Evolutionary conservation across 169 alveolate genomes (phyloP).

Genomic region (Plasmodium chabaudi): DNA sequence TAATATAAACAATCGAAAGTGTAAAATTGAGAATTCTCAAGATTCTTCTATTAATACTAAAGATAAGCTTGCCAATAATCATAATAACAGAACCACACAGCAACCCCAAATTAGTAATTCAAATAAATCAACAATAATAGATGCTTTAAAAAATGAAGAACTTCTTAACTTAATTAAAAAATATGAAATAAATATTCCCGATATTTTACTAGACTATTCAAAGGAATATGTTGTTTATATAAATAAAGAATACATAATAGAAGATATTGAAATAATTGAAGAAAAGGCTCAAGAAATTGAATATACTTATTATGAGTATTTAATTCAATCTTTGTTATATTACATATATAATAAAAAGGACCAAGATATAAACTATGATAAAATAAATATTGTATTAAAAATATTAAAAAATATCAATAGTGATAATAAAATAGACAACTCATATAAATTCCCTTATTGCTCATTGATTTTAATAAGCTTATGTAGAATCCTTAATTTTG

Average conservation of each 20-base stretch:
- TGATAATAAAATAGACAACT: background rate
- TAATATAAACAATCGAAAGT: no score
- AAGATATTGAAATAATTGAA: conserved; percentile 27
- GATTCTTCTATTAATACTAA: no score
- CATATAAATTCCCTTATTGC: conserved; percentile 28
- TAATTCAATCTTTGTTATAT: conserved; percentile 20
- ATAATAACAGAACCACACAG: no score
- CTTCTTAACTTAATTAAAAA: conserved; percentile 14
- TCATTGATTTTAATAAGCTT: conserved; percentile 19
- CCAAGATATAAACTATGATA: conserved; percentile 4
- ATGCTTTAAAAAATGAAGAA: no score
- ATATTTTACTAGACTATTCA: background rate
- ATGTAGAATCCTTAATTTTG: conserved; percentile 17
- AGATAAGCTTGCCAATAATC: no score
- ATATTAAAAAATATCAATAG: conserved; percentile 8
- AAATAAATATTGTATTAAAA: conserved; percentile 12
- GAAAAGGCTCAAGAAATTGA: background rate
- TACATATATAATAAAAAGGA: conserved; percentile 11
- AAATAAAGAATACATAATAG: background rate
- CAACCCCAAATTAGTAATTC: no score
- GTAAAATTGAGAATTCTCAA: no score
- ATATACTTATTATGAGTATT: conserved; percentile 6
- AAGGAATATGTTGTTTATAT: conserved; percentile 17
- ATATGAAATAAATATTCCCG: conserved; percentile 11
- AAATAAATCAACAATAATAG: no score